These are phyloP conservation scores for Nidula microcarpa DNA, from an alignment of 768 basidiomycete genomes.

Conservation along the genomic window DNA sequence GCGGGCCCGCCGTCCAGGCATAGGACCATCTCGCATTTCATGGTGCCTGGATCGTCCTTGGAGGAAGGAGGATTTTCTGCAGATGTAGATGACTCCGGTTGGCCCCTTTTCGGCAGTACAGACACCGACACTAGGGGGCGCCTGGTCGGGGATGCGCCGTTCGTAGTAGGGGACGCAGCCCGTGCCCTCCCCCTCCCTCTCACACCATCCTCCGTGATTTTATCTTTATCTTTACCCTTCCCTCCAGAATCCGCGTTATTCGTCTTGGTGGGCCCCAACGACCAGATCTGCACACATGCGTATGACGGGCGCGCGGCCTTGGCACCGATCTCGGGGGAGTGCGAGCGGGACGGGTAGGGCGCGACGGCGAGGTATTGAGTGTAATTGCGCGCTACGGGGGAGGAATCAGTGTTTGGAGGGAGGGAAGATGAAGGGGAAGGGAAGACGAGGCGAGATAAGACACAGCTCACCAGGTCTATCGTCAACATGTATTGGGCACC, in stretches of 20 bases:
- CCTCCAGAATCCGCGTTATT: neutral
- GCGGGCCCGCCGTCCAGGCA: constrained; percentile 82
- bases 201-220: neutral
- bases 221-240: constrained; percentile 1
- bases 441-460: no score
- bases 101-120: no score
- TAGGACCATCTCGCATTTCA: constrained; percentile 81
- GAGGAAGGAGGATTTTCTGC: no score
- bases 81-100: no score
- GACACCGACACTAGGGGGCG: no score
- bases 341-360: constrained; percentile 61
- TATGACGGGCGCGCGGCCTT: constrained; percentile 50
- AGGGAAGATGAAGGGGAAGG: neutral
- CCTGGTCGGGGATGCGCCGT: no score
- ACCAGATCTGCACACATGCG: constrained; percentile 89
- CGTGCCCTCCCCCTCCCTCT: no score
- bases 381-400: constrained; percentile 40
- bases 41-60: constrained; percentile 34
- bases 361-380: constrained; percentile 86
- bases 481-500: constrained; percentile 78
- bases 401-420: neutral
- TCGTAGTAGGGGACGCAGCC: no score
- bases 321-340: constrained; percentile 65
- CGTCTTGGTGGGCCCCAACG: constrained; percentile 24
- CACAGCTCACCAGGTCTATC: constrained; percentile 44